These are phyloP conservation scores for Trichosporon coremiiforme DNA, from an alignment of 1,284 basidiomycete genomes.

Conservation along the genomic window DNA sequence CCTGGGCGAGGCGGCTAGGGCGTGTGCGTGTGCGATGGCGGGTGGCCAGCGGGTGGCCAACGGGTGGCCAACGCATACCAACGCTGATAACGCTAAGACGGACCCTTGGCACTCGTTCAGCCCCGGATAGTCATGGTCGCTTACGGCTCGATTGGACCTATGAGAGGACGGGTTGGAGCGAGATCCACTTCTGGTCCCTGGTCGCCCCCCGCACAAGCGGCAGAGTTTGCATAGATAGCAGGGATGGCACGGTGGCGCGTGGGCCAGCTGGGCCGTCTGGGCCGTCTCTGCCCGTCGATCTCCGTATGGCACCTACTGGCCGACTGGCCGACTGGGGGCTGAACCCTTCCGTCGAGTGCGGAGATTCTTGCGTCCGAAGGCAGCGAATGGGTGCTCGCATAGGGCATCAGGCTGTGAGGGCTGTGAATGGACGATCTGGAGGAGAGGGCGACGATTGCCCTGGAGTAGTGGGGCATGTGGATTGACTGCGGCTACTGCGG, in stretches of 20 bases:
- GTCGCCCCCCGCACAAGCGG: not conserved
- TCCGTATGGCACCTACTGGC: not conserved
- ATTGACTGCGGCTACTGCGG: not conserved
- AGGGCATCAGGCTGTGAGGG: not conserved
- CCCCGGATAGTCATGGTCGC: no score
- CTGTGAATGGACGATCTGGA: conserved; percentile 4
- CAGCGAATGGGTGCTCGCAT: not conserved
- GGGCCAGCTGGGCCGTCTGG: not conserved
- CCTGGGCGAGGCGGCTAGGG: not conserved
- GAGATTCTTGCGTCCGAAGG: conserved; percentile 7
- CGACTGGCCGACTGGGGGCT: no score
- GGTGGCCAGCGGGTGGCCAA: not conserved
- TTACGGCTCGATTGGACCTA: not conserved
- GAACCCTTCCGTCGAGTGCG: not conserved
- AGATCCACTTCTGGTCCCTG: not conserved
- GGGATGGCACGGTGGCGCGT: not conserved
- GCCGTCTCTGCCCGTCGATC: not conserved
- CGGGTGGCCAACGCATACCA: no score
- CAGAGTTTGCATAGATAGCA: not conserved
- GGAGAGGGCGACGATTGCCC: not conserved
- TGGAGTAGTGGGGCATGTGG: not conserved
- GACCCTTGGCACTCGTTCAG: not conserved
- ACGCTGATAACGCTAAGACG: not conserved
- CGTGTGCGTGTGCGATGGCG: not conserved
- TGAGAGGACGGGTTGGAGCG: not conserved